These are phyloP conservation scores for Apocynum venetum DNA, from an alignment of 257 asterid species.

Conservation along the genomic window DNA sequence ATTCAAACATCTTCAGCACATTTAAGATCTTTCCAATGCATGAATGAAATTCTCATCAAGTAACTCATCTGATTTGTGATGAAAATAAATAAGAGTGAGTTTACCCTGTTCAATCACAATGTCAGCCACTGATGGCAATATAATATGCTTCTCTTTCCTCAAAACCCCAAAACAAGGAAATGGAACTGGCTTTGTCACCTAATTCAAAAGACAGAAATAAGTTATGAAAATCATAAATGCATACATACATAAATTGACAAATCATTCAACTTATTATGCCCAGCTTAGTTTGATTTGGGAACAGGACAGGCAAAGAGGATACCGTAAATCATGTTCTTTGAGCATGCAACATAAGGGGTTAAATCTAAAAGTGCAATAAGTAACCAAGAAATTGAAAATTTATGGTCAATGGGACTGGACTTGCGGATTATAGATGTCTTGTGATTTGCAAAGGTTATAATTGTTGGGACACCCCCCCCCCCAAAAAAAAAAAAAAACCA, in stretches of 20 bases:
- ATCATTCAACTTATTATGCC: neutral
- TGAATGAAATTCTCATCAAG: neutral
- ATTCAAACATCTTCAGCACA: neutral
- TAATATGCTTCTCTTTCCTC: slow-evolving; percentile 57
- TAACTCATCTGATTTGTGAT: neutral
- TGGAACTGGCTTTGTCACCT: slow-evolving; percentile 65
- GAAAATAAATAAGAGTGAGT: neutral
- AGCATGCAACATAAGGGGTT: neutral
- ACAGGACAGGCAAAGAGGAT: neutral
- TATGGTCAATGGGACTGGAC: too few species aligned
- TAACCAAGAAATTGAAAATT: too few species aligned
- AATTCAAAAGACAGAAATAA: slow-evolving; percentile 15
- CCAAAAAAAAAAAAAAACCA: too few species aligned
- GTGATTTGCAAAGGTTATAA: too few species aligned
- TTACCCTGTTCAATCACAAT: slow-evolving; percentile 67
- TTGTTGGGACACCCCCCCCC: neutral
- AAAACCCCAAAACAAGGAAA: slow-evolving; percentile 69
- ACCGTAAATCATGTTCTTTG: neutral
- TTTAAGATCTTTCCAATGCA: neutral
- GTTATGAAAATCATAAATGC: neutral
- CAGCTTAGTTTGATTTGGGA: neutral
- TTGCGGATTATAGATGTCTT: too few species aligned
- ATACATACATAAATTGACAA: neutral
- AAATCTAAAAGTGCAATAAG: neutral
- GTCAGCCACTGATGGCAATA: slow-evolving; percentile 66